Percentiles rank a stretch among this genome's conserved stretches.
phyloP scores from a whole-genome alignment of 768 basidiomycete species.

The Trametes cinnabarina region DNA sequence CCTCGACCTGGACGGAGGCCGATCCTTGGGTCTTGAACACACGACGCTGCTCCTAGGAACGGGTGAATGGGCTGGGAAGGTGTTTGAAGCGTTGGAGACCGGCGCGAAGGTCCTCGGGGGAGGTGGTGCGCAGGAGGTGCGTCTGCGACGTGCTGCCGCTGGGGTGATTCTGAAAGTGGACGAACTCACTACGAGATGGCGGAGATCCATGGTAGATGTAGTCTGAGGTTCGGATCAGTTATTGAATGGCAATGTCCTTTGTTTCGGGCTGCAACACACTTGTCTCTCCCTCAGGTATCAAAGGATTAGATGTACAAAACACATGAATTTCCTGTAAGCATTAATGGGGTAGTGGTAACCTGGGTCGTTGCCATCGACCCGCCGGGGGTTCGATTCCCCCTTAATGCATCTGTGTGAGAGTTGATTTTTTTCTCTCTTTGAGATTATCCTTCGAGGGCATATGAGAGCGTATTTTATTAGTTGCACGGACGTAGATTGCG shows the following conservation, averaged over 20 bases:
- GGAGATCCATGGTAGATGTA: constrained; percentile 57
- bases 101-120: constrained; percentile 60
- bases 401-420: constrained; percentile 54
- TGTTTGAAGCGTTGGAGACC: constrained; percentile 64
- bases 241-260: neutral
- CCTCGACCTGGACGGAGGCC: constrained; percentile 74
- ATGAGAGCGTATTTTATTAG: too few relatives aligned
- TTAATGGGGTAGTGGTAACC: constrained; percentile 38
- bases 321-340: constrained; percentile 9
- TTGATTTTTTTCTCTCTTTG: neutral
- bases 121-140: constrained; percentile 62
- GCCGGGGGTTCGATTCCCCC: constrained; percentile 88
- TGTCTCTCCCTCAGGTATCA: too few relatives aligned
- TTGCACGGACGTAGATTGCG: too few relatives aligned
- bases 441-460: neutral
- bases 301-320: too few relatives aligned
- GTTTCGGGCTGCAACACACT: too few relatives aligned
- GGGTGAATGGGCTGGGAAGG: constrained; percentile 76
- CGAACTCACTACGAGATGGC: constrained; percentile 65
- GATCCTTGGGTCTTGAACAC: constrained; percentile 71
- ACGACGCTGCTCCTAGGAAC: constrained; percentile 64
- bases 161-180: constrained; percentile 82
- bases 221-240: neutral
- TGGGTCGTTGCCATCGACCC: constrained; percentile 55
- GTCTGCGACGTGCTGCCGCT: constrained; percentile 67